Conservation (phyloP, 352 stramenopile genomes). For the Phytopythium montanum region DNA sequence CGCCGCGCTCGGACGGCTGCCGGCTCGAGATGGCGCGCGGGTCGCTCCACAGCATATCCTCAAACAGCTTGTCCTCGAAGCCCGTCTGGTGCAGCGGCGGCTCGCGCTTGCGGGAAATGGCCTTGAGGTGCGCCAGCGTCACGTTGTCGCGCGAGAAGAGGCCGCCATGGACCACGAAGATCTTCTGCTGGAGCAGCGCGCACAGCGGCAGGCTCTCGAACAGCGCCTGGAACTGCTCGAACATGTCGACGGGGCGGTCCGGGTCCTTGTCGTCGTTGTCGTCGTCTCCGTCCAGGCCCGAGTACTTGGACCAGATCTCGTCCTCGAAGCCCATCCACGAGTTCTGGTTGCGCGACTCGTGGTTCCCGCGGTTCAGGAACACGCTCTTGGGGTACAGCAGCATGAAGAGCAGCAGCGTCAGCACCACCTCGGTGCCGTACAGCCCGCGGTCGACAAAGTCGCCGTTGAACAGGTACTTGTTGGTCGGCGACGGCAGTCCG, state of each 20-base stretch:
- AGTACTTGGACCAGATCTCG: constrained; percentile 85
- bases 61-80: constrained; percentile 93
- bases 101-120: constrained; percentile 90
- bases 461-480: constrained; percentile 96
- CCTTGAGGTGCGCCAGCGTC: constrained; percentile 87
- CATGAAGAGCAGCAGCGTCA: constrained; percentile 74
- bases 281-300: constrained; percentile 49
- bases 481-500: constrained; percentile 84
- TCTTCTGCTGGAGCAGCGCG: constrained; percentile 86
- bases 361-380: constrained; percentile 94
- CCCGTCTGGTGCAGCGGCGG: constrained; percentile 83
- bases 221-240: constrained; percentile 70
- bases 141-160: constrained; percentile 92
- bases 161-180: constrained; percentile 94
- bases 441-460: constrained; percentile 94
- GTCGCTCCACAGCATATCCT: constrained; percentile 93
- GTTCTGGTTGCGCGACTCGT: constrained; percentile 94
- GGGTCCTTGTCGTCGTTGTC: constrained; percentile 33
- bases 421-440: constrained; percentile 77
- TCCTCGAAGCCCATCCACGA: constrained; percentile 93
- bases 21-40: constrained; percentile 72
- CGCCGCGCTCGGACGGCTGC: constrained; percentile 83
- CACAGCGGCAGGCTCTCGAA: constrained; percentile 91
- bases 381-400: constrained; percentile 83
- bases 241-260: constrained; percentile 45